Percentiles rank a stretch among this genome's conserved stretches.
Evolutionary conservation across 306 rosid species (phyloP).

Genomic region (Trifolium dubium): DNA sequence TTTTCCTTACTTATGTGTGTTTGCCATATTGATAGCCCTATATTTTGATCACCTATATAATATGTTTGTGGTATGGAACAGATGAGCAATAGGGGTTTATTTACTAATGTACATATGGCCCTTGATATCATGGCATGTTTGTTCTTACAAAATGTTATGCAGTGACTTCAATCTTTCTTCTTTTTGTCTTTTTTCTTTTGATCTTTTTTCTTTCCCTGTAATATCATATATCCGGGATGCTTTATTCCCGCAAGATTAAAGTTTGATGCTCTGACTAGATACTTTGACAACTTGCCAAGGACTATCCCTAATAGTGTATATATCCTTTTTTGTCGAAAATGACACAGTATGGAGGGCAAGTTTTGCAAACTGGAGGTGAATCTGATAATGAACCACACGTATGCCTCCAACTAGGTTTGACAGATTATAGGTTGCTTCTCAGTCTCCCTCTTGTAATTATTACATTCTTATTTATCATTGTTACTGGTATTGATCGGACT

Average conservation of each 20-base stretch:
- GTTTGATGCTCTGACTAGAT: slow-evolving; percentile 4
- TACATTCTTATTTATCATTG: slow-evolving; percentile 6
- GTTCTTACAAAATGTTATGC: neutral
- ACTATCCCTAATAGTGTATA: slow-evolving; percentile 23
- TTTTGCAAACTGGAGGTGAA: slow-evolving; percentile 48
- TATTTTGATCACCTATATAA: slow-evolving; percentile 6
- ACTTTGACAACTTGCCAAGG: neutral
- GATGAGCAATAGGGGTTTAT: neutral
- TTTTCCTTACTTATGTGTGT: slow-evolving; percentile 12
- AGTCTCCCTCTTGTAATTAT: slow-evolving; percentile 30
- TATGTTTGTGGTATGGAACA: slow-evolving; percentile 9
- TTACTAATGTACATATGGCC: neutral
- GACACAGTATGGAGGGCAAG: slow-evolving; percentile 72
- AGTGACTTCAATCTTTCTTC: slow-evolving; percentile 10
- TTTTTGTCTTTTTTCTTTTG: too few species aligned
- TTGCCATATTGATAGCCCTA: neutral
- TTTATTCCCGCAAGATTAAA: slow-evolving; percentile 11
- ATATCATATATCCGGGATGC: neutral
- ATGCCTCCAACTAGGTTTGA: slow-evolving; percentile 85
- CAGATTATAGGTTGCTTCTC: slow-evolving; percentile 80
- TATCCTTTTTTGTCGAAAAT: slow-evolving; percentile 15
- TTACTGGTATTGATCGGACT: slow-evolving; percentile 15
- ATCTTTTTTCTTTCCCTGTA: neutral
- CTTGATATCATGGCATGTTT: slow-evolving; percentile 2
- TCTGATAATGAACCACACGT: slow-evolving; percentile 54